Conservation (phyloP, 2,329 filamentous ascomycete species). For the Apiospora marii region DNA sequence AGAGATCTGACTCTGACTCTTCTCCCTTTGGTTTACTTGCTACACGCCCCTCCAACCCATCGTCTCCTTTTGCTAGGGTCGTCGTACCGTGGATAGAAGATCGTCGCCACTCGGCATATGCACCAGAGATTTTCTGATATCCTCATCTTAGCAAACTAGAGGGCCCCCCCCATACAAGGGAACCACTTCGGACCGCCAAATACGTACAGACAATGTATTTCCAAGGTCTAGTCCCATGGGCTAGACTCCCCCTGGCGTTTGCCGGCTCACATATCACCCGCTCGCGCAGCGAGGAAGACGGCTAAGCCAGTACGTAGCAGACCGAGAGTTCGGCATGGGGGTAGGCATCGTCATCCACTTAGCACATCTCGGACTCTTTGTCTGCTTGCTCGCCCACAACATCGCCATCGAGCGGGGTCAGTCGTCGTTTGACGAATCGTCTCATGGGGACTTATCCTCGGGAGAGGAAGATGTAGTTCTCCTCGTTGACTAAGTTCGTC, state of each 20-base stretch:
- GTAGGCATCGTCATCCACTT: slow-evolving; percentile 26
- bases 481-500: slow-evolving; percentile 33
- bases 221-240: slow-evolving; percentile 26
- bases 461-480: slow-evolving; percentile 39
- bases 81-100: slow-evolving; percentile 36
- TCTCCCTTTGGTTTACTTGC: background rate
- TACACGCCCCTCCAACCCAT: slow-evolving; percentile 22
- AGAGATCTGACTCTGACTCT: background rate
- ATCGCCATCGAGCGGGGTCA: slow-evolving; percentile 48
- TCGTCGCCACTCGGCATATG: slow-evolving; percentile 51
- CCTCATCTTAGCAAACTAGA: slow-evolving; percentile 33
- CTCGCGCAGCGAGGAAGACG: slow-evolving; percentile 19
- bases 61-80: background rate
- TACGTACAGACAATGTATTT: slow-evolving; percentile 22
- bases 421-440: slow-evolving; percentile 41
- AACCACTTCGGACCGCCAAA: slow-evolving; percentile 12
- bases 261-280: slow-evolving; percentile 25
- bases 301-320: slow-evolving; percentile 24
- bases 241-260: slow-evolving; percentile 25
- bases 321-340: slow-evolving; percentile 25
- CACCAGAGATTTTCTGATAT: slow-evolving; percentile 35
- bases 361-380: slow-evolving; percentile 18
- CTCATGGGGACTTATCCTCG: slow-evolving; percentile 38
- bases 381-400: slow-evolving; percentile 36
- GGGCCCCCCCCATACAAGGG: slow-evolving; percentile 20